A percentile compares a stretch with the other conserved stretches of the same genome.
phyloP scores from a whole-genome alignment of 345 rosid genomes.

The Populus nigra region DNA sequence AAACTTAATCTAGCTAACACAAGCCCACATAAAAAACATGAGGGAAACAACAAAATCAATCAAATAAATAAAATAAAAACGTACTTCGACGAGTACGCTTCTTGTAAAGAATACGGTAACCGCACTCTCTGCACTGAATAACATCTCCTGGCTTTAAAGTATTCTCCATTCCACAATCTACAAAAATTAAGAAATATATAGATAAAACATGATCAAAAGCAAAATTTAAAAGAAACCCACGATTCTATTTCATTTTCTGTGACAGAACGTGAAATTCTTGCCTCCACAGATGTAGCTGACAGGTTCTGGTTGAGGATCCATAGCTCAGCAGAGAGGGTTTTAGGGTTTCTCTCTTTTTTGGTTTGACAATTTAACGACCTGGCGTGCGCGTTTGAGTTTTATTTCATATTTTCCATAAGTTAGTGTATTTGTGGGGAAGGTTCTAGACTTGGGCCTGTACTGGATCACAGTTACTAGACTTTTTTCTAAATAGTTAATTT shows the following conservation, averaged over 20 bases:
- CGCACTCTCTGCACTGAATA: slow-evolving; percentile 93
- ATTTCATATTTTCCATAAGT: no score
- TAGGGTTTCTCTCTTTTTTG: no score
- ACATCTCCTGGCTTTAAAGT: slow-evolving; percentile 77
- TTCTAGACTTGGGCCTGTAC: not conserved
- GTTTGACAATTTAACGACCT: not conserved
- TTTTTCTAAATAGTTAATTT: no score
- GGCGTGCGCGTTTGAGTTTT: not conserved
- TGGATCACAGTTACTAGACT: not conserved
- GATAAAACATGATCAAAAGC: not conserved
- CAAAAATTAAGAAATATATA: not conserved
- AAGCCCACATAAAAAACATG: not conserved
- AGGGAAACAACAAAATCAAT: not conserved
- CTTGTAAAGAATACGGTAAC: slow-evolving; percentile 87
- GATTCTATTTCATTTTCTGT: not conserved
- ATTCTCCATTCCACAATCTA: slow-evolving; percentile 84
- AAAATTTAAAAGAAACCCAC: not conserved
- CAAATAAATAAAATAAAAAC: not conserved
- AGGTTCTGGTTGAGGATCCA: slow-evolving; percentile 87
- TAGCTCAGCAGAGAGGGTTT: slow-evolving; percentile 14
- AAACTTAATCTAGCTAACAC: not conserved
- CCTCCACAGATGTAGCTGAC: slow-evolving; percentile 91
- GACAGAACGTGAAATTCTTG: not conserved
- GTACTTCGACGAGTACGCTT: slow-evolving; percentile 90
- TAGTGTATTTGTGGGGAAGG: no score